A percentile compares a stretch with the other conserved stretches of the same genome.
Evolutionary conservation across 2,329 filamentous ascomycete species (phyloP).

Genomic region (Pseudodiploospora longispora): DNA sequence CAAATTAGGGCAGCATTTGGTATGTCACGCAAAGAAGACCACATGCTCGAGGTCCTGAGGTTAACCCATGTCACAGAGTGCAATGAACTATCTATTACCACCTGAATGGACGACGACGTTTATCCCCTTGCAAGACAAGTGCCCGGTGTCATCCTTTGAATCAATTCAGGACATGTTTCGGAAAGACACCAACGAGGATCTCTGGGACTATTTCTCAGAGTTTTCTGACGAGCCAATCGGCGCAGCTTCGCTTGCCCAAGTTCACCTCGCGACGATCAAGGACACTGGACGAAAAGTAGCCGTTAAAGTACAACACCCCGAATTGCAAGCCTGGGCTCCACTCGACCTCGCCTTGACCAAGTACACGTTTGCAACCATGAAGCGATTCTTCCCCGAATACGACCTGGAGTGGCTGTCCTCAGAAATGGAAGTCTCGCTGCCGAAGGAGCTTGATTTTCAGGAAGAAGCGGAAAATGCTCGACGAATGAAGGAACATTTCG

Average conservation of each 20-base stretch:
- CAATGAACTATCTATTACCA: slow-evolving; percentile 90
- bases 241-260: slow-evolving; percentile 88
- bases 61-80: slow-evolving; percentile 48
- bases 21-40: slow-evolving; percentile 23
- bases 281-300: slow-evolving; percentile 80
- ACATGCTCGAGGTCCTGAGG: background rate
- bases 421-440: slow-evolving; percentile 87
- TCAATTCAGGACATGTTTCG: slow-evolving; percentile 83
- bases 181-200: slow-evolving; percentile 67
- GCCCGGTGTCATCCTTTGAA: slow-evolving; percentile 81
- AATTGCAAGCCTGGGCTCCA: slow-evolving; percentile 79
- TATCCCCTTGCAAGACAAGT: slow-evolving; percentile 90
- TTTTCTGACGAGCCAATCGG: slow-evolving; percentile 79
- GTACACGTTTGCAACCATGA: slow-evolving; percentile 84
- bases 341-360: slow-evolving; percentile 79
- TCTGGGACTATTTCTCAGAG: slow-evolving; percentile 78
- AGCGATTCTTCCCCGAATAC: slow-evolving; percentile 93
- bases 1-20: slow-evolving; percentile 90
- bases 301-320: slow-evolving; percentile 93
- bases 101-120: slow-evolving; percentile 93
- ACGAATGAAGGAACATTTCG: slow-evolving; percentile 74
- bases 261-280: slow-evolving; percentile 78
- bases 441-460: slow-evolving; percentile 84
- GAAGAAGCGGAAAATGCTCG: slow-evolving; percentile 79
- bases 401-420: slow-evolving; percentile 91